Evolutionary conservation across 257 asterid genomes (phyloP), one percentile per base, ranked within the genome.

Genomic region (Prunella vulgaris): DNA sequence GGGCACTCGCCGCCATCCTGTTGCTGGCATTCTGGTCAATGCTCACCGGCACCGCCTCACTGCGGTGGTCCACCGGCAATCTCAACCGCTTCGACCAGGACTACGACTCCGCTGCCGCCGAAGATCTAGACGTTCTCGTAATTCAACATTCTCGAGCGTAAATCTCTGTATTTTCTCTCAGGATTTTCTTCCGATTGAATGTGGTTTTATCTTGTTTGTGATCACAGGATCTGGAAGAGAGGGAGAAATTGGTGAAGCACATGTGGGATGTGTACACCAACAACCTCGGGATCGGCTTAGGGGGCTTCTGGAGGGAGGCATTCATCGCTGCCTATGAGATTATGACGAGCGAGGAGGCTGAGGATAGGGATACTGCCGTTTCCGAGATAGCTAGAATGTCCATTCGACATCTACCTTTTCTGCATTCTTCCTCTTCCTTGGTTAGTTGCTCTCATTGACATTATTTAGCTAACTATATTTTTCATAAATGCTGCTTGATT

Each of bases 191-290:
- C 18, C 52, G 25, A 37, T 37, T 71, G 5, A 9, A n/a, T 60
- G 73, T 7, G 2, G 27, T 20, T 60, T 38, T 0, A 63, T 18
- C 53, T 54, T 44, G 37, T 58, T 15, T 10, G 8, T 37, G 40
- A 46, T 69, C 27, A 5, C 68, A 90, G 97, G 91, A 84, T 83
- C 76, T 90, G 84, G 97, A 90, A 83, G 97, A 90, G 80, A 86
- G 97, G 79, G 95, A 84, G 84, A 84, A 83, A 72, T 42, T 86
- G 82, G 97, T 86, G 88, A 81, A 80, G 80, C 89, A 86, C 67
- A 86, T 90, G 91, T 90, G 97, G 97, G 93, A 87, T 79, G 91
- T 87, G 71, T 88, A 90, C 60, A 82, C 60, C 86, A 86, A 79
- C 46, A 81, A 86, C 69, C 83, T 76, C 37, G 83, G 86, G 75